Base-by-base conservation (phyloP, 371 early-diverging fungal species). In the Mucor indicus region DNA sequence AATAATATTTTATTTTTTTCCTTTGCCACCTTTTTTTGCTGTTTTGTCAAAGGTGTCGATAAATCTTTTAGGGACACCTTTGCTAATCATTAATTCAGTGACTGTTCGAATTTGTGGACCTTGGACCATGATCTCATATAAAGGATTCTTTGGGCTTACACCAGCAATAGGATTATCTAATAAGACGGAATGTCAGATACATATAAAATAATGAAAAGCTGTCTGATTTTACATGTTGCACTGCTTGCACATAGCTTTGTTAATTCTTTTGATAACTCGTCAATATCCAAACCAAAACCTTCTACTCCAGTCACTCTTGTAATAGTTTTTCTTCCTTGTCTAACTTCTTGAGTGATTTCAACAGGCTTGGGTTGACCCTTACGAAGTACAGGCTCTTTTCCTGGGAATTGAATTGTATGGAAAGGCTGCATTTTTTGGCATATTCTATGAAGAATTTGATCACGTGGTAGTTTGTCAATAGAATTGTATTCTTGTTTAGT, bases 111-210 rank as follows among this genome's bases (percentile, higher is more conserved):
- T 67, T 48, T 89, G 87, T 12, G 80, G 79, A 3, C 89, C 89
- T 62, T 89, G 89, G 0, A 86, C 84, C 80, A 87, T 75, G n/a
- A 89, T 75, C 53, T 89, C 86, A 27, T 64, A 65, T 37, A 81
- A 43, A 5, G 82, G 73, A 32, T 75, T 58, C 41, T 76, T 83
- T 32, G 75, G 81, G 21, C 73, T 79, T n/a, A 75, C 60, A 2
- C 81, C 82, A 30, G 67, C 75, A n/a, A 83, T 48, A 12, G 80
- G 71, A 22, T 78, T 78, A 42, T 69, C 80, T 21, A 15, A 44
- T 15, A 38, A 29, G 10, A 29, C 33, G 11, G n/a, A 45, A 30
- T 13, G 30, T 16, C 17, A 46, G 20, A 23, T 8, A 15, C 10
- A 36, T 29, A 43, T 2, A 41, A 37, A n/a, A 33, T 9, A 33